A percentile compares a stretch with the other conserved stretches of the same genome.
phyloP scores from a whole-genome alignment of 2,329 filamentous ascomycete species.

The Pseudogymnoascus sp. region DNA sequence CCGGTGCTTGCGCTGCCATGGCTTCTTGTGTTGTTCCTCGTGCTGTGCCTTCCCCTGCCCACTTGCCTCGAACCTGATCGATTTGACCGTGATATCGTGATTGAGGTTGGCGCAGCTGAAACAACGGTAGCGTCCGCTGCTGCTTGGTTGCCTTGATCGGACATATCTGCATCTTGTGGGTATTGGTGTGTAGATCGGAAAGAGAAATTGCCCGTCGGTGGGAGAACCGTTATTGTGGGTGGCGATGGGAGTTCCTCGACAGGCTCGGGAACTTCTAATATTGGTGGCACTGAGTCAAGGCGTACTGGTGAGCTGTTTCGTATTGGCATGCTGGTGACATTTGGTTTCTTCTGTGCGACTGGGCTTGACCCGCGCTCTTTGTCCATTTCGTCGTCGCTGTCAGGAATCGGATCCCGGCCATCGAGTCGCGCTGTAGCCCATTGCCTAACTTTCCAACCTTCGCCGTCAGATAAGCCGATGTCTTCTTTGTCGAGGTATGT shows the following conservation, averaged over 20 bases:
- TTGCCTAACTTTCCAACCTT: conserved; percentile 56
- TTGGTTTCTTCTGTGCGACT: conserved; percentile 44
- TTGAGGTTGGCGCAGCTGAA: conserved; percentile 20
- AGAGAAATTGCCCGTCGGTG: conserved; percentile 56
- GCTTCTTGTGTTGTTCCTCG: conserved; percentile 15
- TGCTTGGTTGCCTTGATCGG: conserved; percentile 37
- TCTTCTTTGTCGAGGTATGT: conserved; percentile 75
- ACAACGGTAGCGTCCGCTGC: conserved; percentile 22
- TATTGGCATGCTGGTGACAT: conserved; percentile 33
- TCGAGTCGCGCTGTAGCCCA: conserved; percentile 66
- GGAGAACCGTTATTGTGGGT: conserved; percentile 27
- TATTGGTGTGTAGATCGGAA: conserved; percentile 60
- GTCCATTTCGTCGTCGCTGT: conserved; percentile 64
- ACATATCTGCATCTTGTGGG: conserved; percentile 50
- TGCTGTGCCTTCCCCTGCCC: conserved; percentile 20
- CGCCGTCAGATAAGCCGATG: conserved; percentile 70
- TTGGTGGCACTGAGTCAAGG: conserved; percentile 32
- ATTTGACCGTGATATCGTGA: conserved; percentile 23
- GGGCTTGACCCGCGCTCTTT: conserved; percentile 53
- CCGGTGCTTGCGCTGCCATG: conserved; percentile 33
- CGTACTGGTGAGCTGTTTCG: conserved; percentile 31
- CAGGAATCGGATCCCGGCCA: conserved; percentile 49
- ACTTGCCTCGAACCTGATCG: conserved; percentile 24
- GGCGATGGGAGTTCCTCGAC: conserved; percentile 13
- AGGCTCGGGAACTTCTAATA: conserved; percentile 15